Conservation (phyloP, 2,329 filamentous ascomycete genomes). For the Microascus cirrosus region DNA sequence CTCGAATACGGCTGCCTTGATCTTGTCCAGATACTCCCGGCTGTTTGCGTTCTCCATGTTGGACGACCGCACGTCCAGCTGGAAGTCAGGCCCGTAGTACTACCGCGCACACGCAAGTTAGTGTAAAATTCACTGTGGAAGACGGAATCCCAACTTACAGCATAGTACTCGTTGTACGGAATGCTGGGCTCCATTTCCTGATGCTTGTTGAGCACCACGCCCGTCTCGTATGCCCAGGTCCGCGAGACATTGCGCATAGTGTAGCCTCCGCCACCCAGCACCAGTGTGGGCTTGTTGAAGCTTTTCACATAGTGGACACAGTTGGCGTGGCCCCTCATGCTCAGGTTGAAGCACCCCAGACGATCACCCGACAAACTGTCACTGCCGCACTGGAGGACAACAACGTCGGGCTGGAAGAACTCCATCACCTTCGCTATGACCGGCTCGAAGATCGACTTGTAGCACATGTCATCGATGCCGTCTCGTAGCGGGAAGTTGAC, state of each 20-base stretch:
- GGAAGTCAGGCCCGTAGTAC: slow-evolving; percentile 87
- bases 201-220: slow-evolving; percentile 65
- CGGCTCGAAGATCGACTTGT: slow-evolving; percentile 85
- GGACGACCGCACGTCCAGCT: slow-evolving; percentile 77
- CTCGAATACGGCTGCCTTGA: slow-evolving; percentile 72
- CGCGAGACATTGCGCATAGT: slow-evolving; percentile 95
- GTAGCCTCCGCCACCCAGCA: slow-evolving; percentile 91
- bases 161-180: slow-evolving; percentile 94
- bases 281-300: slow-evolving; percentile 74
- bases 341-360: slow-evolving; percentile 93
- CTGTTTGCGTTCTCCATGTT: slow-evolving; percentile 91
- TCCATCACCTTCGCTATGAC: slow-evolving; percentile 79
- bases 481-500: slow-evolving; percentile 88
- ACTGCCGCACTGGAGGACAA: slow-evolving; percentile 91
- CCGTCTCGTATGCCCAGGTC: slow-evolving; percentile 95
- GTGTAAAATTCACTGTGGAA: neutral
- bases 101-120: slow-evolving; percentile 23
- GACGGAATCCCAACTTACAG: slow-evolving; percentile 28
- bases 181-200: slow-evolving; percentile 65
- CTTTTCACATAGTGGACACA: slow-evolving; percentile 88
- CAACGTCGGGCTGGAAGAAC: slow-evolving; percentile 79
- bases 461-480: slow-evolving; percentile 81
- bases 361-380: slow-evolving; percentile 92
- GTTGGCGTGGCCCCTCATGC: slow-evolving; percentile 90
- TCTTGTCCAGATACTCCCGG: slow-evolving; percentile 67